Evolutionary conservation across 2,329 filamentous ascomycete species (phyloP).

Genomic region (Penicillium sp.): DNA sequence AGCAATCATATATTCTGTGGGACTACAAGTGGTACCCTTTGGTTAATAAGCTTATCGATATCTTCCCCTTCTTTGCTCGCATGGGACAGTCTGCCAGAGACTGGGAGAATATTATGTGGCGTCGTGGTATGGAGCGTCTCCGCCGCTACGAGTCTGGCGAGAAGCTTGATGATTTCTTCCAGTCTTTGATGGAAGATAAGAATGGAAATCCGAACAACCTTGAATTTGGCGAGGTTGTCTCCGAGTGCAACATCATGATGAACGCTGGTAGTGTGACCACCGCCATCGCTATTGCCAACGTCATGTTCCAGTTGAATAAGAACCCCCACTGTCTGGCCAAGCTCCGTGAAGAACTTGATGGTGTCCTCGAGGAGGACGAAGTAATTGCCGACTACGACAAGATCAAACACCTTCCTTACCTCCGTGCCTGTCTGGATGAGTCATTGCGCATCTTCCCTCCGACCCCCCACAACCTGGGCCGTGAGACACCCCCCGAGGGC

Average conservation of each 20-base stretch:
- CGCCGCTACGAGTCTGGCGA: conserved; percentile 45
- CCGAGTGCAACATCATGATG: conserved; percentile 46
- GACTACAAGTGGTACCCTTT: conserved; percentile 50
- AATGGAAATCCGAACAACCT: conserved; percentile 45
- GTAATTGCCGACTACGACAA: conserved; percentile 49
- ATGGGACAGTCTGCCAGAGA: conserved; percentile 46
- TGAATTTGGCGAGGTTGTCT: conserved; percentile 56
- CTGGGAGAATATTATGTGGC: conserved; percentile 42
- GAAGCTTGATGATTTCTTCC: conserved; percentile 57
- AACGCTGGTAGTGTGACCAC: conserved; percentile 53
- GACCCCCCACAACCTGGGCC: conserved; percentile 42
- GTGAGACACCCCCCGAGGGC: conserved; percentile 46
- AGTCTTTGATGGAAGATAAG: conserved; percentile 52
- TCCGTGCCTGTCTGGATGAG: conserved; percentile 52
- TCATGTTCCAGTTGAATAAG: conserved; percentile 51
- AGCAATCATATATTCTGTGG: conserved; percentile 50
- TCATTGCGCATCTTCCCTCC: conserved; percentile 46
- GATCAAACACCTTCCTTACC: conserved; percentile 50
- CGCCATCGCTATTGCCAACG: conserved; percentile 51
- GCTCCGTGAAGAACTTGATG: conserved; percentile 47
- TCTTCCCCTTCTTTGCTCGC: conserved; percentile 42
- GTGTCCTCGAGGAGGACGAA: conserved; percentile 43
- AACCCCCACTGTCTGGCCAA: conserved; percentile 42
- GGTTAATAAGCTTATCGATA: conserved; percentile 46
- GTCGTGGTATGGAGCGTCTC: conserved; percentile 38